These are phyloP conservation scores for Prunus persica DNA, from an alignment of 306 rosid genomes.

Conservation along the genomic window Prunus_persica_NCBIv2 NC_034012.1:3462501-3463000, in stretches of 20 bases:
- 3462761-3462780: neutral
- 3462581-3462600: neutral
- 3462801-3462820: neutral
- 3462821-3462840: neutral
- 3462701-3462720: neutral
- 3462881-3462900: neutral
- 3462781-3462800: neutral
- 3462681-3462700: neutral
- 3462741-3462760: neutral
- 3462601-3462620: neutral
- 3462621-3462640: neutral
- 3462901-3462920: neutral
- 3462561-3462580: neutral
- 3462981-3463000: neutral
- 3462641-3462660: neutral
- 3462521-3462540: neutral
- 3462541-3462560: neutral
- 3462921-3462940: conserved; percentile 89
- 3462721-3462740: neutral
- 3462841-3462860: neutral
- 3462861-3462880: too few relatives aligned
- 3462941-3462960: conserved; percentile 76
- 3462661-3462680: neutral
- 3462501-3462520: neutral
- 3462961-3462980: conserved; percentile 61